Conservation (phyloP, 2,329 filamentous ascomycete genomes). For the Aspergillus arachidicola region DNA sequence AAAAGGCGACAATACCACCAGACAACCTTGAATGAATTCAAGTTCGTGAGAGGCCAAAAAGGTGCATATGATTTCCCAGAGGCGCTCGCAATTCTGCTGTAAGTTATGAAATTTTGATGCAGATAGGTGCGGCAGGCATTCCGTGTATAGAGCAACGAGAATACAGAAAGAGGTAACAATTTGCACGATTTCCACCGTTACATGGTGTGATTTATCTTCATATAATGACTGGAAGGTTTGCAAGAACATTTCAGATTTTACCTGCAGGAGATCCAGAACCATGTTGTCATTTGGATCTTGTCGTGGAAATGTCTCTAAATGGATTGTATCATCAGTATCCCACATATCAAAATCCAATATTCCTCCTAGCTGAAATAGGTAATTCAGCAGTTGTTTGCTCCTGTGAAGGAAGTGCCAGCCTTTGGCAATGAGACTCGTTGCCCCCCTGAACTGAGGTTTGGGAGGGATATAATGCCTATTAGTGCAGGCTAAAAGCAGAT, state of each 20-base stretch:
- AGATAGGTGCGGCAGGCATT: conserved; percentile 35
- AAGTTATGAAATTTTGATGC: conserved; percentile 34
- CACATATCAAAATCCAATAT: conserved; percentile 27
- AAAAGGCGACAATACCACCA: conserved; percentile 40
- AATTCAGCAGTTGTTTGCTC: conserved; percentile 49
- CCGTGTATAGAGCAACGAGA: conserved; percentile 41
- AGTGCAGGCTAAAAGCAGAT: conserved; percentile 70
- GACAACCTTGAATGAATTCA: conserved; percentile 31
- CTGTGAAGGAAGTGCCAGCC: conserved; percentile 46
- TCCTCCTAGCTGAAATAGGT: conserved; percentile 49
- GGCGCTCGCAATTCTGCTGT: conserved; percentile 26
- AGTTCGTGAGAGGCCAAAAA: conserved; percentile 33
- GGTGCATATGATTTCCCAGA: conserved; percentile 41
- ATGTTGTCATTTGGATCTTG: conserved; percentile 38
- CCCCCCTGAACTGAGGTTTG: conserved; percentile 25
- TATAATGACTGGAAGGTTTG: conserved; percentile 48
- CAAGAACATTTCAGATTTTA: conserved; percentile 49
- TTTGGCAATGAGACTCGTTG: conserved; percentile 33
- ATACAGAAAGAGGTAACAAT: conserved; percentile 54
- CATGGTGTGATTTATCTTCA: conserved; percentile 46
- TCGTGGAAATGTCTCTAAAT: conserved; percentile 28
- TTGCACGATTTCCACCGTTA: conserved; percentile 54
- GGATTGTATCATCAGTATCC: conserved; percentile 23
- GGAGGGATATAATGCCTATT: conserved; percentile 50
- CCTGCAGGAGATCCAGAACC: conserved; percentile 50